Evolutionary conservation across 1,284 basidiomycete genomes (phyloP).

Genomic region (Ceratobasidium sp.): DNA sequence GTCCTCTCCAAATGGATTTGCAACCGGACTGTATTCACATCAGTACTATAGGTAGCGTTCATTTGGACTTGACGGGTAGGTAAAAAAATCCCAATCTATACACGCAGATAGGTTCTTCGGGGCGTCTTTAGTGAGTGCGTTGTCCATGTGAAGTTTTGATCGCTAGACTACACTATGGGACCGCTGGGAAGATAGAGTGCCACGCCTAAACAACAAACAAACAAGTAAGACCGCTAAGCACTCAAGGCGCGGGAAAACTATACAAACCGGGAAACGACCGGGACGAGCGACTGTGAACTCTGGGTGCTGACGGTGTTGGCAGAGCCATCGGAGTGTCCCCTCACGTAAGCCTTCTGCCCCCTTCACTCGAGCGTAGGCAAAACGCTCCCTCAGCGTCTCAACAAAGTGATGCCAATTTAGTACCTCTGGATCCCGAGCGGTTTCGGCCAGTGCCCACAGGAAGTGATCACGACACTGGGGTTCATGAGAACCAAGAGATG

Average conservation of each 20-base stretch:
- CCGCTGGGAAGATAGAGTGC: too few relatives aligned
- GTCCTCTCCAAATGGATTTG: too few relatives aligned
- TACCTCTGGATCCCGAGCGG: not conserved
- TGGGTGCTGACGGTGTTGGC: constrained; percentile 15
- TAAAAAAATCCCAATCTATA: too few relatives aligned
- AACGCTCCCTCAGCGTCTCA: not conserved
- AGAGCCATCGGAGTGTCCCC: not conserved
- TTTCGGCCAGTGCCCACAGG: constrained; percentile 16
- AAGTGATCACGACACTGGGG: not conserved
- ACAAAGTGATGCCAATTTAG: not conserved
- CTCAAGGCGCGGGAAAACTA: not conserved
- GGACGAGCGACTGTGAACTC: not conserved
- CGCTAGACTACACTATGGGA: too few relatives aligned
- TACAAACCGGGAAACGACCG: not conserved
- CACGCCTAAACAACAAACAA: too few relatives aligned
- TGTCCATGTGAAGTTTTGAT: too few relatives aligned
- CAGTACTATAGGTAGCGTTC: too few relatives aligned
- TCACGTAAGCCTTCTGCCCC: not conserved
- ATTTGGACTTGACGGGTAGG: too few relatives aligned
- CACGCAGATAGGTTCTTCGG: too few relatives aligned
- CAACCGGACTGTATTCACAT: too few relatives aligned
- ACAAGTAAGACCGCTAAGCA: too few relatives aligned
- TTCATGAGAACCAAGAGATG: not conserved
- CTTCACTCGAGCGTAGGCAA: not conserved
- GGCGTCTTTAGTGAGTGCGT: too few relatives aligned